Percentiles rank a stretch among this genome's conserved stretches.
Conservation (phyloP, 306 rosid genomes). For the Hippophae tibetana region DNA sequence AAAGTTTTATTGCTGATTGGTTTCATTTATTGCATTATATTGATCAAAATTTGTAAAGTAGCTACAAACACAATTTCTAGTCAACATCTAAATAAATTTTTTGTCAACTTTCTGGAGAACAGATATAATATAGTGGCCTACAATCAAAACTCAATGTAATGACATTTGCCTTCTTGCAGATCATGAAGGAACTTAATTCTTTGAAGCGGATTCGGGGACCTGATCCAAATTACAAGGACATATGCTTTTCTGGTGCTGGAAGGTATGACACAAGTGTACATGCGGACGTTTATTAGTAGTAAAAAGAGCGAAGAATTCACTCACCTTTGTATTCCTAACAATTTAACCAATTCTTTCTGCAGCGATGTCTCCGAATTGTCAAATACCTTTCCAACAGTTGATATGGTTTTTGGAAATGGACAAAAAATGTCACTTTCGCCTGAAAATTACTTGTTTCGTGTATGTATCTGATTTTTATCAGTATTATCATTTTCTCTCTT, state of each 20-base stretch:
- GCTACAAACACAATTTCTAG: too few relatives aligned
- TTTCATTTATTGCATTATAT: too few relatives aligned
- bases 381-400: conserved; percentile 70
- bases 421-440: conserved; percentile 71
- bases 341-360: conserved; percentile 24
- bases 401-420: conserved; percentile 78
- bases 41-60: too few relatives aligned
- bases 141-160: too few relatives aligned
- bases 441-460: conserved; percentile 88
- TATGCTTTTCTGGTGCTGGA: conserved; percentile 72
- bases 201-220: conserved; percentile 67
- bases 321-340: conserved; percentile 18
- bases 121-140: too few relatives aligned
- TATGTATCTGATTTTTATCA: conserved; percentile 28
- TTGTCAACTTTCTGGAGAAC: too few relatives aligned
- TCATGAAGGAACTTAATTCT: conserved; percentile 52
- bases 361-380: conserved; percentile 59
- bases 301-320: background rate
- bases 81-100: too few relatives aligned
- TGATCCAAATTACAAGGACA: conserved; percentile 75
- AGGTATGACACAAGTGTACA: conserved; percentile 36
- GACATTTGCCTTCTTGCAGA: conserved; percentile 25
- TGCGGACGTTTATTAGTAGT: conserved; percentile 8
- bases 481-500: background rate
- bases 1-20: background rate